These are phyloP conservation scores for Lichenothelia convexa DNA, from an alignment of 495 filamentous ascomycete genomes.

Conservation along the genomic window DNA sequence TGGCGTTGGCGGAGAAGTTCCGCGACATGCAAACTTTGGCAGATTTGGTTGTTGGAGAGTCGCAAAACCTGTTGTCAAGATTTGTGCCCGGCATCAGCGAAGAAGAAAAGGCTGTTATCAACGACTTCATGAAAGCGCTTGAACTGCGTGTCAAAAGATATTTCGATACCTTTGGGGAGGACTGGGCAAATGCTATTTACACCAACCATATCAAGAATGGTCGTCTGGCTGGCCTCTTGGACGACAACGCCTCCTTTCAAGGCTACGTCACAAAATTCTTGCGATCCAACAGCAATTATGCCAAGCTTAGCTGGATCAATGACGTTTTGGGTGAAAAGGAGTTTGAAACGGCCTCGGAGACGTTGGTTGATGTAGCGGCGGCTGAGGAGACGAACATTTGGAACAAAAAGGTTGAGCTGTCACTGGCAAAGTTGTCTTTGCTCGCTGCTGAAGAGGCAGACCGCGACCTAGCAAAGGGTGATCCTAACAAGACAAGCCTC, in stretches of 20 bases:
- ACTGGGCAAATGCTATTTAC: constrained; percentile 68
- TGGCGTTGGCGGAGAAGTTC: constrained; percentile 53
- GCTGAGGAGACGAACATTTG: constrained; percentile 56
- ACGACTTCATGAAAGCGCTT: constrained; percentile 2
- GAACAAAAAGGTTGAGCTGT: constrained; percentile 82
- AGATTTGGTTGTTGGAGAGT: constrained; percentile 14
- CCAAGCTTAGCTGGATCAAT: constrained; percentile 85
- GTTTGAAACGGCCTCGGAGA: constrained; percentile 48
- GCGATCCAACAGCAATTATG: constrained; percentile 43
- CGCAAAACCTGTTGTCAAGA: constrained; percentile 10
- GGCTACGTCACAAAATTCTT: constrained; percentile 56
- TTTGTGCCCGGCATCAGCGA: constrained; percentile 9
- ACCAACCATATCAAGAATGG: constrained; percentile 48
- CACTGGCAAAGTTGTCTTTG: constrained; percentile 62
- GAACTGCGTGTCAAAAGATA: constrained; percentile 12
- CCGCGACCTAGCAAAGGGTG: constrained; percentile 11
- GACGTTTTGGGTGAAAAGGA: constrained; percentile 55
- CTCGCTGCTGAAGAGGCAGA: constrained; percentile 37
- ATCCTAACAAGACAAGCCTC: constrained; percentile 15
- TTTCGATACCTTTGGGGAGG: constrained; percentile 31
- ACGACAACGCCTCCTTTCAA: constrained; percentile 41
- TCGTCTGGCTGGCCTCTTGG: constrained; percentile 46
- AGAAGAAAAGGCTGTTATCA: constrained; percentile 4
- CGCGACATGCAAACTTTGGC: constrained; percentile 21
- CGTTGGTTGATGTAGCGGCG: constrained; percentile 44